Base-by-base conservation (phyloP, 139 green algal species). In the Edaphochlamys debaryana region DNA sequence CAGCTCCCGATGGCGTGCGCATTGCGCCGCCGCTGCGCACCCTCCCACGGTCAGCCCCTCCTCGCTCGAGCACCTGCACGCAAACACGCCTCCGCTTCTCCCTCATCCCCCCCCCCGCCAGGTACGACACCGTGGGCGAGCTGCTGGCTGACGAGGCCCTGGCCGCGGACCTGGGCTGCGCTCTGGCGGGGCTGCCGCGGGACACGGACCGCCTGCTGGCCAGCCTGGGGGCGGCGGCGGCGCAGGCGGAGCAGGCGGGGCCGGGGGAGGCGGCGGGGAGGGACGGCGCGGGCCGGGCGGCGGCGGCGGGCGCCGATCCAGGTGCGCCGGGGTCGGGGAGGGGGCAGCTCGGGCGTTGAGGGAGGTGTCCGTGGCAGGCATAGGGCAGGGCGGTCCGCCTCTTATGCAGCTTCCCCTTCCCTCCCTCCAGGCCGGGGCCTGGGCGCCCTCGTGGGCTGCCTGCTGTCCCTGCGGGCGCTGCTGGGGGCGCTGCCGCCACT, bases 141-240 rank as follows among this genome's bases (percentile, higher is more conserved):
- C 85, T 94, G 32, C 0, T 90, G 64, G 38, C 23, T 23, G 50
- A 88, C 4, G 62, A 60, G 17, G 79, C 88, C 0, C 17, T 94
- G 69, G 50, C 27, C 3, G 42, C 62, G 3, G 56, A 86, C 32
- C 34, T 80, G 58, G 56, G 40, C n/a, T 36, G 23, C 48, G 19
- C 68, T 69, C 37, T 86, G 42, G 41, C 58, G 41, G 67, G 48
- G 22, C 80, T 86, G 69, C 80, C 77, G 45, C 54, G 8, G 40
- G 88, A 96, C 69, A 76, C 95, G 56, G 92, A 96, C 82, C 87
- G 69, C 34, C 78, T 95, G 34, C 60, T 95, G 29, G 77, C 64
- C 60, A 88, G 60, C 62, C 54, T 38, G 54, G 54, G 23, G 38
- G 66, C 60, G 64, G 69, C 1, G 56, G 67, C 54, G 62, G 54